These are phyloP conservation scores for Leccinum pallidistipes DNA, from an alignment of 1,284 basidiomycete species.

Conservation along the genomic window DNA sequence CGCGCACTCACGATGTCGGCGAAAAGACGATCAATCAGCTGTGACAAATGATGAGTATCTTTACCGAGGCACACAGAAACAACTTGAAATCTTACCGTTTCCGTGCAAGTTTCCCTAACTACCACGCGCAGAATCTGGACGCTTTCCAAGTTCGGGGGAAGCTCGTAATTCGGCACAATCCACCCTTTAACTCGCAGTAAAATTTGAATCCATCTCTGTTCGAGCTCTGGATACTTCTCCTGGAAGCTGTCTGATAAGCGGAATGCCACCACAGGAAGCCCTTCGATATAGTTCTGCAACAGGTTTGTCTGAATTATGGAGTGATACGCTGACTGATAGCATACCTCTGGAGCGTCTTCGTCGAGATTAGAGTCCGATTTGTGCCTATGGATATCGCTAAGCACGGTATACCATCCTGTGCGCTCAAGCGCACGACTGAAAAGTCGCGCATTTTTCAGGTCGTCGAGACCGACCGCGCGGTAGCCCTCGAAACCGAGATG, in stretches of 20 bases:
- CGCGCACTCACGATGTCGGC: constrained; percentile 54
- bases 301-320: constrained; percentile 6
- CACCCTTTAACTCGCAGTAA: constrained; percentile 77
- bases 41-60: constrained; percentile 17
- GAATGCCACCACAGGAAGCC: constrained; percentile 92
- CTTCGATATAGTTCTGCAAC: constrained; percentile 64
- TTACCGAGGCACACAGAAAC: neutral
- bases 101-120: constrained; percentile 73
- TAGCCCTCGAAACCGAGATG: constrained; percentile 87
- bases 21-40: constrained; percentile 66
- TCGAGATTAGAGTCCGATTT: constrained; percentile 36
- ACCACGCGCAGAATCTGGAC: constrained; percentile 87
- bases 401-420: constrained; percentile 72
- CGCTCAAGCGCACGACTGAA: constrained; percentile 85
- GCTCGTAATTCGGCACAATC: constrained; percentile 88
- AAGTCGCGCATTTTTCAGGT: constrained; percentile 83
- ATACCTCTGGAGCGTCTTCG: constrained; percentile 57
- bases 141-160: constrained; percentile 68
- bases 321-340: constrained; percentile 9
- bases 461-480: constrained; percentile 68
- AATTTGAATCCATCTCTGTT: constrained; percentile 91
- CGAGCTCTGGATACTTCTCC: constrained; percentile 65
- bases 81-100: constrained; percentile 39
- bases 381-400: constrained; percentile 69
- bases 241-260: constrained; percentile 82